Evolutionary conservation across 345 rosid genomes (phyloP), one percentile per base, ranked within the genome.

Genomic region (Eucalyptus fibrosa): DNA sequence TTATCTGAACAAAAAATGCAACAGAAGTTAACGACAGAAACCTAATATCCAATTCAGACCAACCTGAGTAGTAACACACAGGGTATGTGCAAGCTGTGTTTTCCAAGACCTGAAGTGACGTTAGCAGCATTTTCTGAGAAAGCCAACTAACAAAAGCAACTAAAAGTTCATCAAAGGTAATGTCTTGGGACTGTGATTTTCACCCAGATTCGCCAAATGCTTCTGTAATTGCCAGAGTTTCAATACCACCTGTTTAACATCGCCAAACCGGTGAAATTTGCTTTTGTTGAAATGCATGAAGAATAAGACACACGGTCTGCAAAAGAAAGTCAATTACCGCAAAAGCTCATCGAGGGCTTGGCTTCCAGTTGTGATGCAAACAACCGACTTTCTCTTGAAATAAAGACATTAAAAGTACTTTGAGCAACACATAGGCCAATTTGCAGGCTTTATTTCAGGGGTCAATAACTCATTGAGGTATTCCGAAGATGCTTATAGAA

Each of bases 21-120:
- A 59, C 65, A 87, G 87, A 86, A 86, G 6, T 53, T 86, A 17
- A 50, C 3, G 24, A 24, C 26, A 30, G 28, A 86, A 86, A 28
- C 24, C 19, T 0, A n/a, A 86, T 49, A 86, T 8, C 11, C 87
- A 85, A 85, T 18, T 26, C 16, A 85, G 90, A 93, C 88, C 13
- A 91, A 97, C 99, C 99, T 96, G 98, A 62, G 99, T 96, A 40
- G 97, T 93, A 89, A 94, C 98, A 83, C 99, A 96, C 5, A 97
- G 97, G 30, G 99, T 97, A 93, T 95, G 99, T 55, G 97, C 99
- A 42, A 96, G 95, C 90, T 96, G 99, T 72, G 99, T 97, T 93
- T 97, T 96, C 91, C 99, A 96, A 90, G 96, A 47, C 95, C 98
- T 96, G 93, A 91, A 91, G 69, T 67, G 85, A 90, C 34, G 45